These are phyloP conservation scores for Allium sativum DNA, from an alignment of 106 monocot genomes.

Conservation along the genomic window DNA sequence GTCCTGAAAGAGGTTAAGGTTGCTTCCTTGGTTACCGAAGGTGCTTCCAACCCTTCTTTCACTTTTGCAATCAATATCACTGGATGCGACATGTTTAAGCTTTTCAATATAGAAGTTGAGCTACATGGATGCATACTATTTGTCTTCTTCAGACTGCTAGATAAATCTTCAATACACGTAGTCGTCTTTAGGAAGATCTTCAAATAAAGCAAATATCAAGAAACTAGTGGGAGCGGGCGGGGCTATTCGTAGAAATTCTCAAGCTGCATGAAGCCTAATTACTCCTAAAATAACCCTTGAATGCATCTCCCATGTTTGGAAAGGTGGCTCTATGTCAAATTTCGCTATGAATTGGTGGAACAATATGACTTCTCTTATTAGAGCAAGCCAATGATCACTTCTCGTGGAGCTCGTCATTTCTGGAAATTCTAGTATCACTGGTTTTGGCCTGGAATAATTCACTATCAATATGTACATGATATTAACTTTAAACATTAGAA, in stretches of 20 bases:
- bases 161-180: slow-evolving; percentile 68
- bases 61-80: slow-evolving; percentile 2
- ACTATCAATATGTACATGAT: too few species aligned
- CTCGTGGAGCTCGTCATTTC: slow-evolving; percentile 86
- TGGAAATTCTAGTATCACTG: slow-evolving; percentile 81
- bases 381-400: slow-evolving; percentile 71
- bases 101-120: slow-evolving; percentile 52
- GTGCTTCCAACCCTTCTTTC: slow-evolving; percentile 27
- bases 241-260: slow-evolving; percentile 84
- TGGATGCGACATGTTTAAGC: slow-evolving; percentile 33
- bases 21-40: slow-evolving; percentile 15
- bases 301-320: slow-evolving; percentile 56
- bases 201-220: slow-evolving; percentile 72
- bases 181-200: slow-evolving; percentile 87
- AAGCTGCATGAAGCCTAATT: slow-evolving; percentile 78
- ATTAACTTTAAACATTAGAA: too few species aligned
- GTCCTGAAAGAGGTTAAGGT: slow-evolving; percentile 46
- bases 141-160: slow-evolving; percentile 32
- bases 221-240: slow-evolving; percentile 61
- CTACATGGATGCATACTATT: slow-evolving; percentile 35
- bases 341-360: slow-evolving; percentile 58
- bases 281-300: slow-evolving; percentile 65
- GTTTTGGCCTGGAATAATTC: slow-evolving; percentile 44
- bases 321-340: slow-evolving; percentile 32
- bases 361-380: slow-evolving; percentile 62